Base-by-base conservation (phyloP, 1,139 yeast species). In the Casaregolazyma lundiana region DNA sequence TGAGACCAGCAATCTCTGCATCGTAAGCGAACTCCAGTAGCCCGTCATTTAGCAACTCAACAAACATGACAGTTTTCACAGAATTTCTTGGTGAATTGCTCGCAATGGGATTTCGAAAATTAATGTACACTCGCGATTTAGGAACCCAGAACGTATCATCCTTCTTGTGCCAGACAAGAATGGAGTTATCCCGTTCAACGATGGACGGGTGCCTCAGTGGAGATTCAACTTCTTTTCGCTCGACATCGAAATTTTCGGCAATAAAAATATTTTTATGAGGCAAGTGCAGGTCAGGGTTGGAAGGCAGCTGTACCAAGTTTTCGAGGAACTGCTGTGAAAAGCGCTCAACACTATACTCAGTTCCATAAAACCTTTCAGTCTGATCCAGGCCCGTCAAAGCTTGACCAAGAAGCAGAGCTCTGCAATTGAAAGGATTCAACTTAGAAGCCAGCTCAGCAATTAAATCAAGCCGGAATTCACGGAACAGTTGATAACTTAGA, bases 131-230 rank as follows among this genome's bases (percentile, higher is more conserved):
- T 41, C 78, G 72, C 1, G 94, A 94, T 65, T 90, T 86, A 41
- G 98, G 98, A 15, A 86, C 84, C 72, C 85, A 80, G 61, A 92
- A 87, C 42, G 83, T 80, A 55, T 92, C 96, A 66, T 92, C 97
- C 59, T 84, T 84, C 63, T 90, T 92, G 65, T 75, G 88, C 98
- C 98, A 92, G 32, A 88, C 70, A 57, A 73, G 78, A 35, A 73
- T 60, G 40, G 61, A 65, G 0, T 68, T 61, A 41, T 68, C 68
- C 22, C 70, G 63, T 50, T 68, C 54, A 44, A 81, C 60, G 39
- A 83, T 63, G 15, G 66, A 58, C 2, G 89, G 89, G 40, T 70
- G 69, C 45, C 66, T 69, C 17, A 65, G 52, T 20, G 35, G 38
- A 6, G 75, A 72, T 29, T 61, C 63, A 8, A 64, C 63, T 37